Evolutionary conservation across 805 yeast genomes (phyloP).

Genomic region (Metschnikowia cerradonensis): DNA sequence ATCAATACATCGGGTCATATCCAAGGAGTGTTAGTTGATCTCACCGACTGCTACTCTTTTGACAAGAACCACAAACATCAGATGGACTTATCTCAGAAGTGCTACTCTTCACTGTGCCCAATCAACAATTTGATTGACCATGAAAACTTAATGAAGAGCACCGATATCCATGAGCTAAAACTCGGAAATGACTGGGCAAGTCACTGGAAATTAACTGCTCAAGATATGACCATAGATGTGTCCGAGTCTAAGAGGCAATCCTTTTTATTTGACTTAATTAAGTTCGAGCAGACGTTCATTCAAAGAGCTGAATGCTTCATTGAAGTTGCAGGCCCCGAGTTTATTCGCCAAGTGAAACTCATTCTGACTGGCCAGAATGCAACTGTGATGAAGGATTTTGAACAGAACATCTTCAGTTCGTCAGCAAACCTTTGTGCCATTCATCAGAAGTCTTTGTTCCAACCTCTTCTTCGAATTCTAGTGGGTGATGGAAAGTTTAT

Average conservation of each 20-base stretch:
- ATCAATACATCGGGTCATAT: slow-evolving; percentile 17
- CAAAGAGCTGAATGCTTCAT: slow-evolving; percentile 64
- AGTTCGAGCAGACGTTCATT: slow-evolving; percentile 66
- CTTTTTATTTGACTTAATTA: slow-evolving; percentile 68
- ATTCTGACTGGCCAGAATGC: slow-evolving; percentile 19
- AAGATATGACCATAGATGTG: slow-evolving; percentile 49
- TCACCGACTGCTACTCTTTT: slow-evolving; percentile 45
- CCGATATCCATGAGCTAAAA: slow-evolving; percentile 20
- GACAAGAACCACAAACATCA: slow-evolving; percentile 13
- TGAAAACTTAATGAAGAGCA: slow-evolving; percentile 16
- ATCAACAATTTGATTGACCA: slow-evolving; percentile 21
- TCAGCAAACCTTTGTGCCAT: slow-evolving; percentile 52
- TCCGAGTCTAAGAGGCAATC: slow-evolving; percentile 63
- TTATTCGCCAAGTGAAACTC: slow-evolving; percentile 27
- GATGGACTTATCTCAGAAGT: slow-evolving; percentile 11
- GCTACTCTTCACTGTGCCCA: slow-evolving; percentile 34
- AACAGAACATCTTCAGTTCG: slow-evolving; percentile 53
- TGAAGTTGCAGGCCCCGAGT: slow-evolving; percentile 42
- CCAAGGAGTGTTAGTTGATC: slow-evolving; percentile 42
- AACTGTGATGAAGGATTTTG: slow-evolving; percentile 43
- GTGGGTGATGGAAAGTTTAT: slow-evolving; percentile 64
- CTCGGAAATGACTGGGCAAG: slow-evolving; percentile 57
- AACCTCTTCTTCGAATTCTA: slow-evolving; percentile 55
- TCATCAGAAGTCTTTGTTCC: slow-evolving; percentile 51
- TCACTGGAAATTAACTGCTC: slow-evolving; percentile 59